These are phyloP conservation scores for Porogramme epimiltina DNA, from an alignment of 1,284 basidiomycete species.

Conservation along the genomic window DNA sequence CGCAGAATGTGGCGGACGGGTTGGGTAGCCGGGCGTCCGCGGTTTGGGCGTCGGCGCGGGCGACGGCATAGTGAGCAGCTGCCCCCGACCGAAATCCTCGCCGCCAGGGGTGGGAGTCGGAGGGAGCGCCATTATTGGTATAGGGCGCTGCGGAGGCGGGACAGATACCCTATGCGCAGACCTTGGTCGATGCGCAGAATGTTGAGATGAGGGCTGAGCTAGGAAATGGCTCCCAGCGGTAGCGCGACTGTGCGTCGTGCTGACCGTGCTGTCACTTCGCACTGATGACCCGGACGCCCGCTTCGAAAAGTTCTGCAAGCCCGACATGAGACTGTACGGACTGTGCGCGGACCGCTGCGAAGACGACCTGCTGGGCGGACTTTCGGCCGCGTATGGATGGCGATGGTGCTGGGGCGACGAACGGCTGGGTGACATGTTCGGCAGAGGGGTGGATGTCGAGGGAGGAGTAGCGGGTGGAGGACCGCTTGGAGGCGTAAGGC, in stretches of 20 bases:
- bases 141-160: conserved; percentile 68
- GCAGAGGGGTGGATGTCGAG: conserved; percentile 19
- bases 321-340: conserved; percentile 49
- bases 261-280: conserved; percentile 49
- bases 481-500: conserved; percentile 56
- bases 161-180: conserved; percentile 56
- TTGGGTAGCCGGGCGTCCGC: conserved; percentile 14
- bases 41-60: conserved; percentile 29
- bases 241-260: conserved; percentile 41
- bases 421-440: conserved; percentile 18
- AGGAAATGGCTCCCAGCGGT: conserved; percentile 22
- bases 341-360: conserved; percentile 44
- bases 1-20: conserved; percentile 24
- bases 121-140: conserved; percentile 67
- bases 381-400: conserved; percentile 38
- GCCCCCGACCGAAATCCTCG: conserved; percentile 17
- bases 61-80: conserved; percentile 24
- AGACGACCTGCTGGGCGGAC: conserved; percentile 44
- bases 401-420: conserved; percentile 30
- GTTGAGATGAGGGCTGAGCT: conserved; percentile 10
- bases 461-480: conserved; percentile 55
- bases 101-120: conserved; percentile 57
- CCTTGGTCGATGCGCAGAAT: conserved; percentile 21
- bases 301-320: conserved; percentile 50
- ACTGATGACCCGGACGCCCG: conserved; percentile 58